A percentile compares a stretch with the other conserved stretches of the same genome.
phyloP scores from a whole-genome alignment of 768 basidiomycete species.

The Trametes cubensis region DNA sequence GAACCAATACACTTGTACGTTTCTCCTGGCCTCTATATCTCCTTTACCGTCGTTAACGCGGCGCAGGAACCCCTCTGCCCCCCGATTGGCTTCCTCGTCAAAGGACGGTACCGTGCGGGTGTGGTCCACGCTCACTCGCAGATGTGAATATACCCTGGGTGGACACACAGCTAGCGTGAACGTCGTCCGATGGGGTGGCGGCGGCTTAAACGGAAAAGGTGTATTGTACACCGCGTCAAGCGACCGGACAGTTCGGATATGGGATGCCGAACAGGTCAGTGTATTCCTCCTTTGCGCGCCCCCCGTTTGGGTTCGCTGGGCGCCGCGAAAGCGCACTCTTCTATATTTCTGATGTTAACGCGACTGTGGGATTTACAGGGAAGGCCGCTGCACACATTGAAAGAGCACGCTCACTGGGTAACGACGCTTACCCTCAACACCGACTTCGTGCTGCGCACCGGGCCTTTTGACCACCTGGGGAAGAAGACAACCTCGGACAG shows the following conservation, averaged over 20 bases:
- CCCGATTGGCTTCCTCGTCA: slow-evolving; percentile 91
- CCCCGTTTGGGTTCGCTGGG: neutral
- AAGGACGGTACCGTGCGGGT: slow-evolving; percentile 97
- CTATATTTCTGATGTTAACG: neutral
- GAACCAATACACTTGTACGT: slow-evolving; percentile 92
- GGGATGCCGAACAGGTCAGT: slow-evolving; percentile 82
- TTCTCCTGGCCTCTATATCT: neutral
- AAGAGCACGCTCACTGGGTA: slow-evolving; percentile 99
- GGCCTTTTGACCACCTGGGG: slow-evolving; percentile 88
- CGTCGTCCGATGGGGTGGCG: slow-evolving; percentile 94
- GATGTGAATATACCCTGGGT: slow-evolving; percentile 81
- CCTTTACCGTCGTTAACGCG: slow-evolving; percentile 4
- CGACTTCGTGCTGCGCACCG: slow-evolving; percentile 92
- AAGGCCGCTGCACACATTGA: slow-evolving; percentile 78
- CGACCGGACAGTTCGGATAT: slow-evolving; percentile 91
- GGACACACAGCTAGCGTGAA: slow-evolving; percentile 96
- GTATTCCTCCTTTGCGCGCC: neutral
- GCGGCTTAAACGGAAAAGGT: slow-evolving; percentile 62
- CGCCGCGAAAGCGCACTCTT: neutral
- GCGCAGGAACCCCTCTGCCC: slow-evolving; percentile 69
- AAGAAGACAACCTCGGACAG: slow-evolving; percentile 79
- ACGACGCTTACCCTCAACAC: slow-evolving; percentile 95
- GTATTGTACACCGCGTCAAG: slow-evolving; percentile 94
- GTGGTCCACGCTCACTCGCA: slow-evolving; percentile 78
- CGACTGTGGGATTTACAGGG: slow-evolving; percentile 53